Conservation (phyloP, 78 protist genomes). For the Speleostelium caveatum region DNA sequence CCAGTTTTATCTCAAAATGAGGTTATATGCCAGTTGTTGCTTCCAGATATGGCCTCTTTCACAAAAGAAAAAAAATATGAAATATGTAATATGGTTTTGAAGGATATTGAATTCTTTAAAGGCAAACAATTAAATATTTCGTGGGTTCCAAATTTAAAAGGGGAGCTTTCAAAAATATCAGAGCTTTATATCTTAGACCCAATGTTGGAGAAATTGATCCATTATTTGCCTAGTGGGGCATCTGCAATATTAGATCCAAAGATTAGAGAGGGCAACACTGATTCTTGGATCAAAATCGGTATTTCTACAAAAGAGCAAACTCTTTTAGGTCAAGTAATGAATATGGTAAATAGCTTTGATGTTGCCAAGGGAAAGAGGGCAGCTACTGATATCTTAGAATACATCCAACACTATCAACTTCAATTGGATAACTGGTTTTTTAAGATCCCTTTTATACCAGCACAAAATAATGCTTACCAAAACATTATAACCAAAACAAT, state of each 20-base stretch:
- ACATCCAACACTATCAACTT: too few species aligned
- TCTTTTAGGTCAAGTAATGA: too few species aligned
- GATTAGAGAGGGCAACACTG: not conserved
- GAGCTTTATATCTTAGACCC: not conserved
- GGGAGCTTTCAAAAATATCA: not conserved
- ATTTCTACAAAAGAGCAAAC: too few species aligned
- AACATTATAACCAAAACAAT: too few species aligned
- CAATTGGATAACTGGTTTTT: too few species aligned
- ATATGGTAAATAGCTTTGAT: too few species aligned
- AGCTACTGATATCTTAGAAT: too few species aligned
- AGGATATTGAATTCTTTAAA: not conserved
- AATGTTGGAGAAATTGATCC: not conserved
- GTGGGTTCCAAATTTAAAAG: constrained; percentile 1
- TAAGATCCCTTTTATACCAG: too few species aligned
- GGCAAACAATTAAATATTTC: not conserved
- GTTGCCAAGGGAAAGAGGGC: too few species aligned
- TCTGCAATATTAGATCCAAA: not conserved
- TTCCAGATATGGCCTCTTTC: not conserved
- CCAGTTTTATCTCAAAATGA: not conserved
- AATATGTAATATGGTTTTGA: not conserved
- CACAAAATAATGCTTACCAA: too few species aligned
- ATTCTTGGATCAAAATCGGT: not conserved
- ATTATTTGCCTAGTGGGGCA: not conserved
- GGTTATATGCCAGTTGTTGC: not conserved
- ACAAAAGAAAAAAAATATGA: not conserved